Conservation (phyloP, 345 rosid genomes). For the Durio zibethinus region DNA sequence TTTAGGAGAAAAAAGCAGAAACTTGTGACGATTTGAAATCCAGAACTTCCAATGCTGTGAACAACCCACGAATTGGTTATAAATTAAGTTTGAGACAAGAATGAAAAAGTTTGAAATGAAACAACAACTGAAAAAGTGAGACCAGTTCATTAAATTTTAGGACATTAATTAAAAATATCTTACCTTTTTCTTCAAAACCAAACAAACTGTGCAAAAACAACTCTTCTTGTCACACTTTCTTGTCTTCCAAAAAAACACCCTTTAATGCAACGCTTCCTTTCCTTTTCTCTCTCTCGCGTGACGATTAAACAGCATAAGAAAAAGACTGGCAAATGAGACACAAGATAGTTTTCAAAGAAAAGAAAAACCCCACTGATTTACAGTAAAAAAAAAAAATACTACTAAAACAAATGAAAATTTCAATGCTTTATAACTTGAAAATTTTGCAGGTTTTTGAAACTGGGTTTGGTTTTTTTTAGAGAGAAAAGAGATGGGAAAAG, state of each 20-base stretch:
- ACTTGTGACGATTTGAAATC: neutral
- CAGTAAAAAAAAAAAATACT: neutral
- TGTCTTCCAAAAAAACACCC: slow-evolving; percentile 10
- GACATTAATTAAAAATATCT: neutral
- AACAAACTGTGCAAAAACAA: neutral
- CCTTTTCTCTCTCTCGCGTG: neutral
- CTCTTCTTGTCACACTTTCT: slow-evolving; percentile 8
- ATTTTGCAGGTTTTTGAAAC: slow-evolving; percentile 1
- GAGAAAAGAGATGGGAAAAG: neutral
- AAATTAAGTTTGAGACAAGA: neutral
- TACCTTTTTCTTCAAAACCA: neutral
- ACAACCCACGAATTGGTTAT: neutral
- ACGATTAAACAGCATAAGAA: slow-evolving; percentile 6
- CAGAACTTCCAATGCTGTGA: neutral
- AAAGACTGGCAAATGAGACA: neutral
- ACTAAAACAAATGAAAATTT: neutral
- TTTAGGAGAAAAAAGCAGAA: neutral
- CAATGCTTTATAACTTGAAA: neutral
- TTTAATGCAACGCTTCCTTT: neutral
- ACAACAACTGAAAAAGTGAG: neutral
- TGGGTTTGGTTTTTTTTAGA: slow-evolving; percentile 14
- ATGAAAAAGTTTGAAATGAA: slow-evolving; percentile 12
- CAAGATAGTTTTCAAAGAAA: neutral
- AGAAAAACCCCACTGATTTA: neutral
- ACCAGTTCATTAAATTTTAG: slow-evolving; percentile 16